These are phyloP conservation scores for Penicillium vulpinum DNA, from an alignment of 2,329 filamentous ascomycete species.

Conservation along the genomic window DNA sequence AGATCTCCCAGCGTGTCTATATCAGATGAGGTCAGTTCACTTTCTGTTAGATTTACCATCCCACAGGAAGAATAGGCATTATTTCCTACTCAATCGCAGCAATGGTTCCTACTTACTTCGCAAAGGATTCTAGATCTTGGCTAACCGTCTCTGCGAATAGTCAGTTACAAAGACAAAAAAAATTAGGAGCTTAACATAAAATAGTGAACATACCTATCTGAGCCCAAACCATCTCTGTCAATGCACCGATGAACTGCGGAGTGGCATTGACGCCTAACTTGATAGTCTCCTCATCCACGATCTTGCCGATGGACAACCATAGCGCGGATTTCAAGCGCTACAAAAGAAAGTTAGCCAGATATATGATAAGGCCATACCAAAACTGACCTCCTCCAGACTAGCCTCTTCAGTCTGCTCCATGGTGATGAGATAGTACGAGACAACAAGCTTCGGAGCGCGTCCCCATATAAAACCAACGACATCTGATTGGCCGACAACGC, in stretches of 20 bases:
- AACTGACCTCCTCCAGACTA: constrained; percentile 37
- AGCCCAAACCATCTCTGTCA: constrained; percentile 84
- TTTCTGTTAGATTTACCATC: background rate
- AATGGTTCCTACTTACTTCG: constrained; percentile 44
- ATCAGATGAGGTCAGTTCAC: constrained; percentile 39
- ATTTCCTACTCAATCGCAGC: background rate
- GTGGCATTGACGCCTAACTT: constrained; percentile 78
- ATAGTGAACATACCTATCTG: constrained; percentile 67
- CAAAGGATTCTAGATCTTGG: constrained; percentile 65
- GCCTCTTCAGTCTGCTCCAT: constrained; percentile 34
- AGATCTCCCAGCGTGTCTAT: constrained; percentile 74
- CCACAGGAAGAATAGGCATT: background rate
- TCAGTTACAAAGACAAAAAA: constrained; percentile 3
- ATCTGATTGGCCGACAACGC: constrained; percentile 25
- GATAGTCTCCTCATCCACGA: constrained; percentile 81
- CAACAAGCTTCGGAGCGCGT: constrained; percentile 12
- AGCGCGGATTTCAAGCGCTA: constrained; percentile 81
- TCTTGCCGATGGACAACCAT: constrained; percentile 81
- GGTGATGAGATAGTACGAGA: constrained; percentile 4
- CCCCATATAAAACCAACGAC: constrained; percentile 6
- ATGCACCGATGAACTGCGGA: constrained; percentile 80
- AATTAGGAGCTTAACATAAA: background rate
- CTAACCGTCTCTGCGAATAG: constrained; percentile 51
- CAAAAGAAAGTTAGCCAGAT: background rate
- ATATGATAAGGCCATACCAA: background rate